phyloP scores from a whole-genome alignment of 1,284 basidiomycete species.

The Ganoderma meredithae region DNA sequence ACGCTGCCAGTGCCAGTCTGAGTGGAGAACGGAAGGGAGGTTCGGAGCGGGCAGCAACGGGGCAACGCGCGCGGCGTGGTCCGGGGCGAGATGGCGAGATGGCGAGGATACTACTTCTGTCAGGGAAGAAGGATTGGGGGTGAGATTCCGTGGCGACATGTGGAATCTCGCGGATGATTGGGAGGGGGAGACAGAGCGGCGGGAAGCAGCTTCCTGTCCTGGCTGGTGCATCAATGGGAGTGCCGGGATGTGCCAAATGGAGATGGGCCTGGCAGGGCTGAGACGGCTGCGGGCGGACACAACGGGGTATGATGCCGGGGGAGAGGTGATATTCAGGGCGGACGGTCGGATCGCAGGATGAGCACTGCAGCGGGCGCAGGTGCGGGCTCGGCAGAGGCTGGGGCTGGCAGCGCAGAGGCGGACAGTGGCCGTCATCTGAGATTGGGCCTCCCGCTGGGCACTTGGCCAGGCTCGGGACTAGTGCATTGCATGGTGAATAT shows the following conservation, averaged over 20 bases:
- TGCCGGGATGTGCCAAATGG: conserved; percentile 12
- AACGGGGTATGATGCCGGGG: neutral
- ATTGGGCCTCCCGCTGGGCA: conserved; percentile 8
- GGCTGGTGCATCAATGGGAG: conserved; percentile 15
- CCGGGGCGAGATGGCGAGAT: conserved; percentile 5
- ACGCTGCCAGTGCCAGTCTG: neutral
- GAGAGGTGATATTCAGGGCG: conserved; percentile 11
- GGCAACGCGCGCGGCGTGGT: conserved; percentile 13
- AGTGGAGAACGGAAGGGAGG: conserved; percentile 8
- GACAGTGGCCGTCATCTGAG: conserved; percentile 10
- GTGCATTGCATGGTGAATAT: conserved; percentile 10
- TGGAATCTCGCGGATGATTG: conserved; percentile 15
- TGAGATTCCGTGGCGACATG: conserved; percentile 1
- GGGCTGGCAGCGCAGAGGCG: neutral
- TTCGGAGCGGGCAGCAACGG: conserved; percentile 1
- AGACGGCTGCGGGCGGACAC: conserved; percentile 8
- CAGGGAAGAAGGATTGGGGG: neutral
- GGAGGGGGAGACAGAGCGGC: conserved; percentile 11
- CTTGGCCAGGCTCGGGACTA: too few relatives aligned
- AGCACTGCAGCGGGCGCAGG: neutral
- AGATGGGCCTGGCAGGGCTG: conserved; percentile 4
- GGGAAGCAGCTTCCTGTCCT: conserved; percentile 18
- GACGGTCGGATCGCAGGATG: conserved; percentile 2
- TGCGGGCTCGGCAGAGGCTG: neutral
- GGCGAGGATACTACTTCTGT: conserved; percentile 10